Base-by-base conservation (phyloP, 805 yeast genomes). In the Wickerhamiella australiensis region DNA sequence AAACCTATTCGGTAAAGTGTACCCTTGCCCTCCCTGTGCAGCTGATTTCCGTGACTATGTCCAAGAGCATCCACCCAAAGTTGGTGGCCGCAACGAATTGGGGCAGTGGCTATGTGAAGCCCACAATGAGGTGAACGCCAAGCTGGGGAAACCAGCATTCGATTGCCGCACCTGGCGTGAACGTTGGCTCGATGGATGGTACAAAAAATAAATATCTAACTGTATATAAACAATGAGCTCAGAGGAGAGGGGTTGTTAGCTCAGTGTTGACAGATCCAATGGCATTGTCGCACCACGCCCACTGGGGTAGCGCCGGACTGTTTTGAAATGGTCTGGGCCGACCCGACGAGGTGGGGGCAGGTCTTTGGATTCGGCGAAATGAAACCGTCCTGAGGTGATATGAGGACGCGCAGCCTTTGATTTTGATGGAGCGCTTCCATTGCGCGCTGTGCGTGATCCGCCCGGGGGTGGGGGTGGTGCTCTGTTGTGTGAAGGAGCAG, bases 21-120 rank as follows among this genome's bases (percentile, higher is more conserved):
- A 90, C 61, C 98, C 98, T 2, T 90, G 98, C 65, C 81, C 88
- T 83, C 79, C 78, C 69, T 90, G 97, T 68, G 96, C 94, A 0
- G 75, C 75, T 31, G 97, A 90, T 61, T 86, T 92, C 65, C 72
- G 77, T 49, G 63, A 65, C 26, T 86, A 82, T 63, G 69, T 85
- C 23, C 60, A 61, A 7, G 68, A 64, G 47, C 67, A 66, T 50
- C 65, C 65, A 29, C 72, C 78, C 17, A 63, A 70, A 42, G 65
- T 65, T 3, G 53, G 43, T 7, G 57, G 61, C 41, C 85, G 84
- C 56, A 95, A 86, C 48, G 82, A 77, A 49, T 77, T 92, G 58
- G 94, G 96, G 0, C 70, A 66, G 57, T 92, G 98, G 98, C 68
- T 92, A 50, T 92, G 97, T 67, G 83, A 79, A 53, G 97, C 97